phyloP scores from a whole-genome alignment of 2,329 filamentous ascomycete genomes.

The Ploettnerulaceae sp. region DNA sequence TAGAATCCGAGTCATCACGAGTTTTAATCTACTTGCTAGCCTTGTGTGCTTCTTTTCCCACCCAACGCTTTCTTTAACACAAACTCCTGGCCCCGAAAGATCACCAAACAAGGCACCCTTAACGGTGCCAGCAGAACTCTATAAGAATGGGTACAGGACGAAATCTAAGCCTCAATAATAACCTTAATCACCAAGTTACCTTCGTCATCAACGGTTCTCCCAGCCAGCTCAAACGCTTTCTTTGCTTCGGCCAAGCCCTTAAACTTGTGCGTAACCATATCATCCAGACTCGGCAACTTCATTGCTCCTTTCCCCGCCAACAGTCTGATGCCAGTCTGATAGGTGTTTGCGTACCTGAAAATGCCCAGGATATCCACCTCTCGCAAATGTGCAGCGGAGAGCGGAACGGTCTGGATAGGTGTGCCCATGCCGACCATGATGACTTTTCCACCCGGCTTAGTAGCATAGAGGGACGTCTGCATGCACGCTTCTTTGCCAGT shows the following conservation, averaged over 20 bases:
- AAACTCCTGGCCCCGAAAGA: slow-evolving; percentile 8
- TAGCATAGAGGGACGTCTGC: slow-evolving; percentile 69
- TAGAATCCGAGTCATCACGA: slow-evolving; percentile 5
- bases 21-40: slow-evolving; percentile 8
- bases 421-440: slow-evolving; percentile 78
- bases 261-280: slow-evolving; percentile 70
- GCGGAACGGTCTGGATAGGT: slow-evolving; percentile 67
- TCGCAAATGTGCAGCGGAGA: slow-evolving; percentile 66
- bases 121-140: slow-evolving; percentile 7
- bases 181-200: slow-evolving; percentile 70
- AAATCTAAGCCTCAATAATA: slow-evolving; percentile 50
- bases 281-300: slow-evolving; percentile 57
- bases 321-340: slow-evolving; percentile 62
- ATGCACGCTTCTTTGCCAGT: slow-evolving; percentile 72
- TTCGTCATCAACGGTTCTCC: slow-evolving; percentile 60
- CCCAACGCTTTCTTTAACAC: slow-evolving; percentile 7
- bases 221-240: slow-evolving; percentile 65
- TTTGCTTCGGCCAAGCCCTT: slow-evolving; percentile 58
- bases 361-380: slow-evolving; percentile 77
- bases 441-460: slow-evolving; percentile 64
- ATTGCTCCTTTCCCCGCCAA: slow-evolving; percentile 43
- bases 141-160: not conserved
- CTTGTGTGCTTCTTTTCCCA: slow-evolving; percentile 4
- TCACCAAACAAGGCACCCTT: slow-evolving; percentile 2
- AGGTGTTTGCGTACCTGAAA: slow-evolving; percentile 74